phyloP scores from a whole-genome alignment of 2,329 filamentous ascomycete genomes.

The Fusarium staphyleae region DNA sequence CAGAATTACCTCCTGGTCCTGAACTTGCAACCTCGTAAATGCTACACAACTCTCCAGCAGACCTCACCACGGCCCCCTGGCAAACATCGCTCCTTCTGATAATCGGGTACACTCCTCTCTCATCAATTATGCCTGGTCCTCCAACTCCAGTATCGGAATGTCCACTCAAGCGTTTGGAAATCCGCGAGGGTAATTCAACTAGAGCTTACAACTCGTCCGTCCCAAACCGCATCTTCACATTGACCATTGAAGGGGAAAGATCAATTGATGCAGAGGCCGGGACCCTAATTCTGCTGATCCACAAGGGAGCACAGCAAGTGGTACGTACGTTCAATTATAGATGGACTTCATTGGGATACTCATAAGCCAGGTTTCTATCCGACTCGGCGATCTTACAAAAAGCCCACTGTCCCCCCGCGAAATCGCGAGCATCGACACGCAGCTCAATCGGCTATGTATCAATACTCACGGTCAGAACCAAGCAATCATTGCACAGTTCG shows the following conservation, averaged over 20 bases:
- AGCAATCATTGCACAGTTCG: slow-evolving; percentile 41
- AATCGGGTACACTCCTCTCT: background rate
- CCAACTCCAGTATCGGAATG: slow-evolving; percentile 43
- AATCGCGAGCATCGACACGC: slow-evolving; percentile 34
- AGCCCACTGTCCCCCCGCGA: slow-evolving; percentile 14
- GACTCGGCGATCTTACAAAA: slow-evolving; percentile 40
- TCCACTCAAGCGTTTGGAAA: slow-evolving; percentile 43
- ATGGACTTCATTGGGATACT: background rate
- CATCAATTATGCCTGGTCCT: slow-evolving; percentile 38
- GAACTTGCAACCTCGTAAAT: background rate
- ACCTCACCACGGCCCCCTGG: too few species aligned
- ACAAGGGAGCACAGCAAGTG: slow-evolving; percentile 35
- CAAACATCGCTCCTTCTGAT: background rate
- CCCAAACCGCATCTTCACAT: slow-evolving; percentile 33
- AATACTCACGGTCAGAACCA: slow-evolving; percentile 37
- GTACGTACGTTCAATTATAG: slow-evolving; percentile 26
- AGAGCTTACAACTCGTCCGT: slow-evolving; percentile 34
- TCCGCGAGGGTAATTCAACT: slow-evolving; percentile 33
- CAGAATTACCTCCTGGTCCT: background rate
- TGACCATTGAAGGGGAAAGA: slow-evolving; percentile 42
- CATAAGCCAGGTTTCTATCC: slow-evolving; percentile 41
- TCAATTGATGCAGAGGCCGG: slow-evolving; percentile 15
- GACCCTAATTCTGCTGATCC: slow-evolving; percentile 39
- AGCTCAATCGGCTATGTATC: slow-evolving; percentile 36
- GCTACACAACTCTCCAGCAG: background rate